Percentiles rank a stretch among this genome's conserved stretches.
These are phyloP conservation scores for Aspergillus calidoustus DNA, from an alignment of 2,329 filamentous ascomycete genomes.

Conservation along the genomic window DNA sequence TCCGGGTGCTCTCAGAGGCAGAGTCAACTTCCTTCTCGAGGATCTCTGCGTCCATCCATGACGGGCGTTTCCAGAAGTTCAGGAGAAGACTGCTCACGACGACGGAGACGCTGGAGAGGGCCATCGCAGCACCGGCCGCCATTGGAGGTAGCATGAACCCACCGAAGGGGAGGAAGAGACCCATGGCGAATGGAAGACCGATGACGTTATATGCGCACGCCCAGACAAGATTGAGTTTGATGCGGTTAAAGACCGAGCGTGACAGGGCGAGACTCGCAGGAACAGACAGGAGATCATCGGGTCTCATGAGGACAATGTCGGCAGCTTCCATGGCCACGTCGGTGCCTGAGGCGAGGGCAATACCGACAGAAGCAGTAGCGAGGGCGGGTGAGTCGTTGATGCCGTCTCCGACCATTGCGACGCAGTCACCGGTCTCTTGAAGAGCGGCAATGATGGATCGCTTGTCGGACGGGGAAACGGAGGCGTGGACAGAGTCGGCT, in stretches of 20 bases:
- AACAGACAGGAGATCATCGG: conserved; percentile 90
- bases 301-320: conserved; percentile 93
- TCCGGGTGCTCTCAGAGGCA: conserved; percentile 22
- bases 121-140: conserved; percentile 95
- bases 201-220: conserved; percentile 91
- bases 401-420: conserved; percentile 97
- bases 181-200: conserved; percentile 95
- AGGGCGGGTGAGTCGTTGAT: conserved; percentile 98
- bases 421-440: conserved; percentile 73
- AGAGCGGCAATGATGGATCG: conserved; percentile 80
- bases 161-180: conserved; percentile 87
- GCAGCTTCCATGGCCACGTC: conserved; percentile 98
- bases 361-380: conserved; percentile 88
- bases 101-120: conserved; percentile 84
- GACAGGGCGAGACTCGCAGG: conserved; percentile 82
- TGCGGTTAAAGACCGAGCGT: conserved; percentile 83
- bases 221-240: conserved; percentile 92
- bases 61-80: conserved; percentile 82
- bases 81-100: conserved; percentile 82
- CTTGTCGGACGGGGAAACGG: conserved; percentile 90
- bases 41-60: conserved; percentile 79
- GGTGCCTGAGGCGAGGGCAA: conserved; percentile 88
- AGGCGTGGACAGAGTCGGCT: conserved; percentile 75
- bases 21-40: conserved; percentile 62
- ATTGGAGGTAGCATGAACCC: conserved; percentile 83